Percentiles rank a stretch among this genome's conserved stretches.
phyloP scores from a whole-genome alignment of 2,329 filamentous ascomycete genomes.

The Aspergillus sp. region DNA sequence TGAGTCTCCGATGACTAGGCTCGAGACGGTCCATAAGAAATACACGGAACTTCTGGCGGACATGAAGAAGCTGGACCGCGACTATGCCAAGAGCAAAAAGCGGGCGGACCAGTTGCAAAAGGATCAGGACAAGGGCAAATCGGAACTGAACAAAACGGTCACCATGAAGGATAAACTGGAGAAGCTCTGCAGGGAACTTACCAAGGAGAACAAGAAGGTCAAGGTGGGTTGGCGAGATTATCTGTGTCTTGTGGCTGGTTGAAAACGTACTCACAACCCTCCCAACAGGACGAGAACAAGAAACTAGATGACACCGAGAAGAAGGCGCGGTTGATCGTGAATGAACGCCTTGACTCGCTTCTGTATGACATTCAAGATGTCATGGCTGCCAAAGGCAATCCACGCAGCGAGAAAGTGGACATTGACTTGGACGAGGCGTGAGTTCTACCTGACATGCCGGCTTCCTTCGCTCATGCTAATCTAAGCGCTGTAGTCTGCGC shows the following conservation, averaged over 20 bases:
- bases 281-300: slow-evolving; percentile 73
- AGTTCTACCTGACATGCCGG: slow-evolving; percentile 24
- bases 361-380: slow-evolving; percentile 79
- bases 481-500: slow-evolving; percentile 35
- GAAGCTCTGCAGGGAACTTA: slow-evolving; percentile 87
- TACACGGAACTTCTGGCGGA: slow-evolving; percentile 86
- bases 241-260: too few species aligned
- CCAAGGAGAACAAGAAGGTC: slow-evolving; percentile 95
- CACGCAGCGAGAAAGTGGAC: slow-evolving; percentile 69
- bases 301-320: slow-evolving; percentile 79
- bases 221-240: slow-evolving; percentile 58
- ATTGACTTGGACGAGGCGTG: slow-evolving; percentile 85
- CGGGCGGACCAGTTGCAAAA: slow-evolving; percentile 90
- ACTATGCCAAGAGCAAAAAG: slow-evolving; percentile 93
- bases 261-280: slow-evolving; percentile 1
- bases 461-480: slow-evolving; percentile 9
- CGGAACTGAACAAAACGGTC: slow-evolving; percentile 81
- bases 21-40: slow-evolving; percentile 81
- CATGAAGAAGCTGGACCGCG: slow-evolving; percentile 90
- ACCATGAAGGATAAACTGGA: slow-evolving; percentile 93
- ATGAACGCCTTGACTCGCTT: slow-evolving; percentile 72
- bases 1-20: slow-evolving; percentile 83
- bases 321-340: slow-evolving; percentile 70
- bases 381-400: slow-evolving; percentile 75
- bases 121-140: slow-evolving; percentile 82